Evolutionary conservation across 371 early-diverging fungal species (phyloP), one percentile per base, ranked within the genome.

Genomic region (Apophysomyces elegans): DNA sequence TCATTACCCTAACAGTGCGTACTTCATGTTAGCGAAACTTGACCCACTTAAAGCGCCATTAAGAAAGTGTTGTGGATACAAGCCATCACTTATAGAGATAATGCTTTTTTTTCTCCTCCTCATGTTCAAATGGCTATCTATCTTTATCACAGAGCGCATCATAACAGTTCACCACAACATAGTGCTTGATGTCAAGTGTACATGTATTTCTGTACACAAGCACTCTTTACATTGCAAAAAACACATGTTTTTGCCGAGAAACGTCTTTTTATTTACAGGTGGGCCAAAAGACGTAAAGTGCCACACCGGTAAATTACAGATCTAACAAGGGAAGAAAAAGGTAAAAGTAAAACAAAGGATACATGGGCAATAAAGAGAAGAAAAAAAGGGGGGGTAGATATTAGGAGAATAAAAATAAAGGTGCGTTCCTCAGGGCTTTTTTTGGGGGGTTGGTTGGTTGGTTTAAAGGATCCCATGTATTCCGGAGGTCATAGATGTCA

Each of bases 201-300:
- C 54, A 50, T 50, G 54, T 50, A 50, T 50, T 50, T 50, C 54
- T 50, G 54, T 50, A 50, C 54, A 50, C 54, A 50, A 50, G 54
- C 54, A 50, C 54, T 21, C 21, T 7, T 21, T 11, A 41, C 41
- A 36, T 46, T 56, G 14, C 68, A 58, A 36, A n/a, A 9, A 16
- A 16, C 58, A 43, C 44, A 9, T 4, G 46, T 45, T 50, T 50
- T 50, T 50, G 32, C 12, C 14, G 9, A 26, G 38, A 43, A 62
- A 56, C 59, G 43, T 68, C 71, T 74, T 73, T 72, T 70, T 73
- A 70, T 73, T 67, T 70, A 65, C 72, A 70, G 50, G 73, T 67
- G 73, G 65, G 58, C 70, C 73, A 73, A 73, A 73, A 73, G 73
- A 73, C 73, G 70, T 64, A 73, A 70, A 70, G 73, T 56, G 65